phyloP scores from a whole-genome alignment of 2,329 filamentous ascomycete genomes.

The Cercospora beticola region DNA sequence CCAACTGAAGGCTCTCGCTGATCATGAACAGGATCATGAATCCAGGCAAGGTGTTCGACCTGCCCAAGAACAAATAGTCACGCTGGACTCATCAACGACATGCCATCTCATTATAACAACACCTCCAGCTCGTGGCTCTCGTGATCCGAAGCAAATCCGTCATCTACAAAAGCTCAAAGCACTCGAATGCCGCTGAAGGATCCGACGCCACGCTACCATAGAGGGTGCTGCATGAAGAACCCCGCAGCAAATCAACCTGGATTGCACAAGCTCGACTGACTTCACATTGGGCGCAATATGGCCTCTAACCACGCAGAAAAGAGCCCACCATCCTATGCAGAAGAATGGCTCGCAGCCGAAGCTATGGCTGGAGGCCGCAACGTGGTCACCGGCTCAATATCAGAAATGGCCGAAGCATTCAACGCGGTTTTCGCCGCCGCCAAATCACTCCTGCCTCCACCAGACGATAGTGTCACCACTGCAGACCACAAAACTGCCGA shows the following conservation, averaged over 20 bases:
- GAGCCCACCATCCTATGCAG: neutral
- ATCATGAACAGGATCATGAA: slow-evolving; percentile 21
- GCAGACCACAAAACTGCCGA: neutral
- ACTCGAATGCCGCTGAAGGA: neutral
- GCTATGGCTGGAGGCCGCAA: neutral
- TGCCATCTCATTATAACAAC: neutral
- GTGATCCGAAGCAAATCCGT: too few species aligned
- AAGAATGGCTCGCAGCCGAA: neutral
- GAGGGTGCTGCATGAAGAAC: neutral
- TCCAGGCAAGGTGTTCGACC: slow-evolving; percentile 26
- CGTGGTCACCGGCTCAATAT: neutral
- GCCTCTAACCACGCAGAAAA: neutral
- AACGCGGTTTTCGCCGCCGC: neutral
- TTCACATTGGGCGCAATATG: neutral
- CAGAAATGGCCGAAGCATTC: neutral
- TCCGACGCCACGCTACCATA: neutral
- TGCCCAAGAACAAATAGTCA: neutral
- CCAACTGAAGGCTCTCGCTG: neutral
- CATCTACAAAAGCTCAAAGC: neutral
- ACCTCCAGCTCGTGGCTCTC: neutral
- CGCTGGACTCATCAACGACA: neutral
- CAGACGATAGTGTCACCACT: neutral
- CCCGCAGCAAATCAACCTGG: neutral
- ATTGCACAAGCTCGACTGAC: neutral
- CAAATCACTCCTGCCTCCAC: neutral